A percentile compares a stretch with the other conserved stretches of the same genome.
These are phyloP conservation scores for Canavalia gladiata DNA, from an alignment of 306 rosid species.

Conservation along the genomic window DNA sequence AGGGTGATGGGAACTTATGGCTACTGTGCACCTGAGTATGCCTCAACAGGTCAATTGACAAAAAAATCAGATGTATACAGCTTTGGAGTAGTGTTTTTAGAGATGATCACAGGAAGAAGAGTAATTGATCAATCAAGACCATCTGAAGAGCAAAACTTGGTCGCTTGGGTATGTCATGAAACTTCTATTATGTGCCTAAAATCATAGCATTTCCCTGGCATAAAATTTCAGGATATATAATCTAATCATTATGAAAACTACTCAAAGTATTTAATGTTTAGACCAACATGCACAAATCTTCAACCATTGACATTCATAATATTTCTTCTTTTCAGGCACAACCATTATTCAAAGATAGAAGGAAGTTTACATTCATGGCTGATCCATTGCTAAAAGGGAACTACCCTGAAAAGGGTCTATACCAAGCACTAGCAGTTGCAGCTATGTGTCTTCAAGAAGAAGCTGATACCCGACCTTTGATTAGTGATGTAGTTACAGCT, in stretches of 20 bases:
- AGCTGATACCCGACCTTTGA: conserved; percentile 75
- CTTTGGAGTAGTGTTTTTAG: conserved; percentile 89
- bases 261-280: background rate
- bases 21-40: conserved; percentile 97
- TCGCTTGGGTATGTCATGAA: conserved; percentile 73
- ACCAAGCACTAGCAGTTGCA: conserved; percentile 95
- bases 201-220: background rate
- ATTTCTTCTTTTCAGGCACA: conserved; percentile 67
- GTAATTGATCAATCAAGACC: conserved; percentile 79
- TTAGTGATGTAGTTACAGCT: conserved; percentile 89
- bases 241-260: background rate
- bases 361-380: conserved; percentile 63
- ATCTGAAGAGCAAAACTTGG: conserved; percentile 71
- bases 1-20: conserved; percentile 99
- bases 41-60: conserved; percentile 78
- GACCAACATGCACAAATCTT: background rate
- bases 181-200: background rate
- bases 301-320: conserved; percentile 4
- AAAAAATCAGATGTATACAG: conserved; percentile 88
- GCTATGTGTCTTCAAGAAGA: conserved; percentile 94
- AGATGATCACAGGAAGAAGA: conserved; percentile 89
- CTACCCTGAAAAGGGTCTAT: conserved; percentile 72
- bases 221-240: conserved; percentile 7
- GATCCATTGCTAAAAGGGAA: conserved; percentile 77
- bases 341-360: conserved; percentile 80